Evolutionary conservation across 331 rosid species (phyloP).

Genomic region (Cucumis variabilis): DNA sequence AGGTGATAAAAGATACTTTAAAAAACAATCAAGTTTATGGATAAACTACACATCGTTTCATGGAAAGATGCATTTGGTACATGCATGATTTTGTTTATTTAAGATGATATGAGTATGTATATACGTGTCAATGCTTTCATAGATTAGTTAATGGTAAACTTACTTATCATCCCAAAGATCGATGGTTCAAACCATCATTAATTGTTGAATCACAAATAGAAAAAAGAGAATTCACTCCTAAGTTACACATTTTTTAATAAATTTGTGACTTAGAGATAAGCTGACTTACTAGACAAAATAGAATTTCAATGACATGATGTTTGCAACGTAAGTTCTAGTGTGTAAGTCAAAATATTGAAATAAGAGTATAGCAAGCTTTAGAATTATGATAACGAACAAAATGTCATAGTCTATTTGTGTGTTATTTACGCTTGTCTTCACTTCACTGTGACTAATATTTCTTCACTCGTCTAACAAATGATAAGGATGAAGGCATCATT

Average conservation of each 20-base stretch:
- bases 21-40: neutral
- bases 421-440: too few relatives aligned
- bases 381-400: too few relatives aligned
- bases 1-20: neutral
- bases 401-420: too few relatives aligned
- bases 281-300: neutral
- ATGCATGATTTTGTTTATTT: neutral
- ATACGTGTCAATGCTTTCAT: neutral
- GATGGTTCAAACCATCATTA: neutral
- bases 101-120: too few relatives aligned
- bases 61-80: neutral
- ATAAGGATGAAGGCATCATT: neutral
- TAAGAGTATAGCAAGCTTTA: too few relatives aligned
- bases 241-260: too few relatives aligned
- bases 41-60: neutral
- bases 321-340: too few relatives aligned
- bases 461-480: neutral
- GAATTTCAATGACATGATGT: too few relatives aligned
- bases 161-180: too few relatives aligned
- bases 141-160: neutral
- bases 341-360: too few relatives aligned
- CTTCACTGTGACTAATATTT: neutral
- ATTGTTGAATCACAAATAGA: neutral
- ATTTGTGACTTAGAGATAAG: neutral
- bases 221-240: neutral